phyloP scores from a whole-genome alignment of 179 eudicot genomes.

The Heliamphora pulchella region DNA sequence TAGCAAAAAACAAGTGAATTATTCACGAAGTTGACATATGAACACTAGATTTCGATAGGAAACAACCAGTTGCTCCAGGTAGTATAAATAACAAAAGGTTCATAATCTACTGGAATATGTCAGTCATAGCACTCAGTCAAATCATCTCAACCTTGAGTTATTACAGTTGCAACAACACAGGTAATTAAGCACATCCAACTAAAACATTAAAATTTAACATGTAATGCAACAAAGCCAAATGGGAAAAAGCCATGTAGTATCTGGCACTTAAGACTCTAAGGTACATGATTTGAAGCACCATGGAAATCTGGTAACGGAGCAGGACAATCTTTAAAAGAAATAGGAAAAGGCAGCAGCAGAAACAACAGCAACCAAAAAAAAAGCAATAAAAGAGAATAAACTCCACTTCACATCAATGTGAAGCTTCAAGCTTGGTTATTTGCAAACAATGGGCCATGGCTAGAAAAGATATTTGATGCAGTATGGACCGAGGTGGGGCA shows the following conservation, averaged over 20 bases:
- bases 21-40: neutral
- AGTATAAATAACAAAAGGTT: neutral
- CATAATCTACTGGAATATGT: neutral
- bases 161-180: neutral
- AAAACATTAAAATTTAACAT: neutral
- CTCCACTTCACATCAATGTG: neutral
- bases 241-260: neutral
- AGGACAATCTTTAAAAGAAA: neutral
- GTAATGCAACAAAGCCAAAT: neutral
- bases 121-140: neutral
- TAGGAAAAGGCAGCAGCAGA: neutral
- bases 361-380: neutral
- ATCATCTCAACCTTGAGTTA: constrained; percentile 1
- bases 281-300: neutral
- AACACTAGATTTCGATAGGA: neutral
- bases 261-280: neutral
- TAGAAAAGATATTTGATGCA: too few relatives aligned
- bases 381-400: neutral
- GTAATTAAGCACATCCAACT: neutral
- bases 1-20: neutral
- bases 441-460: too few relatives aligned
- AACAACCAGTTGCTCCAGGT: neutral
- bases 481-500: too few relatives aligned
- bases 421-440: neutral
- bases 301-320: neutral